Conservation (phyloP, 2,329 filamentous ascomycete species). For the Colletotrichum australisinense region DNA sequence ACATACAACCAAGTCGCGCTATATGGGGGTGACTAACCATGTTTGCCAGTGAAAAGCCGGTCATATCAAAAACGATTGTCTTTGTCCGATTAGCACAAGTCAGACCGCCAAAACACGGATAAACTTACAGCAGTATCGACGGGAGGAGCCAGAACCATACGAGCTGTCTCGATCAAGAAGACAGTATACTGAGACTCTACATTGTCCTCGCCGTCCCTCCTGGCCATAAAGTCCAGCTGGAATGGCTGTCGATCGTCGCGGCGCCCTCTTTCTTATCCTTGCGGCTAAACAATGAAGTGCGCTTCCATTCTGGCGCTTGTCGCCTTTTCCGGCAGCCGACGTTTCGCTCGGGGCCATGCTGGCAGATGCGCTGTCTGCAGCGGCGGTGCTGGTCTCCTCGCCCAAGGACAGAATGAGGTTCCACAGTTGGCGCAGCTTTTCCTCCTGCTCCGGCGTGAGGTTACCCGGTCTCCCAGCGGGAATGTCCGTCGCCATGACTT, state of each 20-base stretch:
- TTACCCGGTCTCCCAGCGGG: conserved; percentile 84
- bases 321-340: conserved; percentile 43
- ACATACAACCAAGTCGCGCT: not conserved
- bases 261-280: conserved; percentile 66
- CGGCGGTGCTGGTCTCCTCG: conserved; percentile 40
- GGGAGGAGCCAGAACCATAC: conserved; percentile 81
- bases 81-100: conserved; percentile 47
- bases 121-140: conserved; percentile 89
- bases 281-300: conserved; percentile 75
- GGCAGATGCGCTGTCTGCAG: conserved; percentile 41
- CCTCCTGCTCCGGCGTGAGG: conserved; percentile 88
- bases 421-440: conserved; percentile 92
- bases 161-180: conserved; percentile 93
- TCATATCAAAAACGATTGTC: conserved; percentile 97
- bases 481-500: conserved; percentile 54
- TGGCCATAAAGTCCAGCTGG: no score
- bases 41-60: conserved; percentile 90
- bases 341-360: conserved; percentile 42
- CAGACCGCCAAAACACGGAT: not conserved
- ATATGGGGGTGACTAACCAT: conserved; percentile 70
- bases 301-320: conserved; percentile 82
- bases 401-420: conserved; percentile 75
- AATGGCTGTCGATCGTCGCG: conserved; percentile 45
- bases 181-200: conserved; percentile 89
- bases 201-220: conserved; percentile 90